Evolutionary conservation across 495 filamentous ascomycete species (phyloP).

Genomic region (Penicillium longicatenatum): DNA sequence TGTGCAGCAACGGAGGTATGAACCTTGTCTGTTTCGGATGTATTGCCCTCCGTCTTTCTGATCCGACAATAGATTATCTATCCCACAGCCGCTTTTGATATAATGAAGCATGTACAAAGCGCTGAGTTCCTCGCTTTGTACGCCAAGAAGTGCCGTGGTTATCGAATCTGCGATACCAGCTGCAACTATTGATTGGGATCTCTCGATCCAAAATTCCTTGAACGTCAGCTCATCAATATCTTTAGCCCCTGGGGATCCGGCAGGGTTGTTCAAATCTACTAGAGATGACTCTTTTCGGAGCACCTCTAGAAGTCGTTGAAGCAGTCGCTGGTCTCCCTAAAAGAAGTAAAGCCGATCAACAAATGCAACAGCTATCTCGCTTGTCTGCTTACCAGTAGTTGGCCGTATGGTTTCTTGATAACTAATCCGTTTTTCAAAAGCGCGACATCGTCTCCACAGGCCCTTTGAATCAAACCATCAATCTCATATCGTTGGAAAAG

Average conservation of each 20-base stretch:
- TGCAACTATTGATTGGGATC: neutral
- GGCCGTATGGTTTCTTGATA: constrained; percentile 13
- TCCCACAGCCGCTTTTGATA: constrained; percentile 40
- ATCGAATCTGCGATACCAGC: neutral
- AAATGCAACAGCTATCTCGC: neutral
- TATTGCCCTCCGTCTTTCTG: constrained; percentile 46
- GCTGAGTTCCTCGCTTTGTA: constrained; percentile 41
- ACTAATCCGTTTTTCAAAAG: constrained; percentile 27
- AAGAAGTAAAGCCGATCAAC: neutral
- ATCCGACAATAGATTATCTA: constrained; percentile 46
- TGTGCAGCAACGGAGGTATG: neutral
- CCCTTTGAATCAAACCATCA: constrained; percentile 41
- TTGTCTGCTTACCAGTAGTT: neutral
- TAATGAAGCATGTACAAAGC: constrained; percentile 52
- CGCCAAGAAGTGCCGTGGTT: constrained; percentile 39
- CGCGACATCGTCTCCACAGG: constrained; percentile 26
- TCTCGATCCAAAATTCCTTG: constrained; percentile 11
- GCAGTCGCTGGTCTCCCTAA: constrained; percentile 14
- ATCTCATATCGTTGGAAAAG: constrained; percentile 39
- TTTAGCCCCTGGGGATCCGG: constrained; percentile 5
- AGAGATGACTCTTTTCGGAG: constrained; percentile 6
- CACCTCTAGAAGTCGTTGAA: constrained; percentile 3
- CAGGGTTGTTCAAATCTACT: constrained; percentile 12
- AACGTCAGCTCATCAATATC: constrained; percentile 35
- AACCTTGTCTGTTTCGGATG: constrained; percentile 31